phyloP scores from a whole-genome alignment of 352 stramenopile genomes.

The Phytophthora ramorum region DNA sequence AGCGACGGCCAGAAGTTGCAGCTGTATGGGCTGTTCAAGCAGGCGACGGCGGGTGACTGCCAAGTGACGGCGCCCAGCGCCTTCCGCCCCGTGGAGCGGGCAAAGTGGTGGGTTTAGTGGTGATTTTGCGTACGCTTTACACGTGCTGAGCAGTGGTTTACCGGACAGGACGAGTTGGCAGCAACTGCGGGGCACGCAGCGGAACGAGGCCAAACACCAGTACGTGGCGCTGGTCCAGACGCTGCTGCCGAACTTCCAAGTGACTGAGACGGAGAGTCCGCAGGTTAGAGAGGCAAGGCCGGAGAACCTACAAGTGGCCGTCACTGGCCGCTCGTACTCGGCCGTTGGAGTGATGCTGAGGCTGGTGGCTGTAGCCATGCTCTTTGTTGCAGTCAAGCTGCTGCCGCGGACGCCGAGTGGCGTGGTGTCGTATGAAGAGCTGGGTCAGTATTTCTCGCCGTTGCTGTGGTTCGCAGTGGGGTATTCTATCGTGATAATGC shows the following conservation, averaged over 20 bases:
- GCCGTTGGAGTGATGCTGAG: conserved; percentile 7
- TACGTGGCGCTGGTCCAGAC: conserved; percentile 65
- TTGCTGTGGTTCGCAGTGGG: conserved; percentile 67
- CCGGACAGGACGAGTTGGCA: conserved; percentile 60
- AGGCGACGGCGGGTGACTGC: conserved; percentile 76
- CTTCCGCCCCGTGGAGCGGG: conserved; percentile 65
- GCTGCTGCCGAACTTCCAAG: conserved; percentile 54
- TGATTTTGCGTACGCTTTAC: conserved; percentile 5
- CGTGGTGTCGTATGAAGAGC: conserved; percentile 18
- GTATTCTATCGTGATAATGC: conserved; percentile 50
- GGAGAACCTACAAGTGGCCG: background rate
- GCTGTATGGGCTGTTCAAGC: conserved; percentile 85
- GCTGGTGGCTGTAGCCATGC: conserved; percentile 3
- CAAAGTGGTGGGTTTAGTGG: conserved; percentile 52
- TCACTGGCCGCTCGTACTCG: background rate
- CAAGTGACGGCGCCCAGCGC: conserved; percentile 52
- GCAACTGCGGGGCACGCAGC: conserved; percentile 42
- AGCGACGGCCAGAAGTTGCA: conserved; percentile 79
- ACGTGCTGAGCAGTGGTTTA: conserved; percentile 3
- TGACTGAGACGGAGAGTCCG: conserved; percentile 8
- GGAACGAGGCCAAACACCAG: conserved; percentile 47
- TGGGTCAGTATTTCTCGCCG: conserved; percentile 44
- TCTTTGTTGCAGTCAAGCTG: conserved; percentile 30
- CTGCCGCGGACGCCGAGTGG: conserved; percentile 1
- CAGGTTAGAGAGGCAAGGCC: background rate